phyloP scores from a whole-genome alignment of 805 yeast species.

The Cyberlindnera veronae region DNA sequence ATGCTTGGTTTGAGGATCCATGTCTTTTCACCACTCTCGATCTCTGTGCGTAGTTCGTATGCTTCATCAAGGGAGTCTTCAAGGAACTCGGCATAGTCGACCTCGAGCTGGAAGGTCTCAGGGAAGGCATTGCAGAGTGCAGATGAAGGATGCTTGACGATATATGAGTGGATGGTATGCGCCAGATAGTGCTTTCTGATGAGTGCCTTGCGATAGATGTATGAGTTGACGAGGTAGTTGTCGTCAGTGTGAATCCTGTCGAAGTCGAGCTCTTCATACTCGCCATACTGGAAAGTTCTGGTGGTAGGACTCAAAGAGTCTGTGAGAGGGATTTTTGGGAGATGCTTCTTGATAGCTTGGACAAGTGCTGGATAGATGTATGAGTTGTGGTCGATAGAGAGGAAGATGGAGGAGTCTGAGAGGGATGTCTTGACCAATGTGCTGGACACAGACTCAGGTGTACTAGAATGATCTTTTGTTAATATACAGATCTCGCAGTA shows the following conservation, averaged over 20 bases:
- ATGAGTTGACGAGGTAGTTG: slow-evolving; percentile 67
- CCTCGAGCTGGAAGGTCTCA: slow-evolving; percentile 72
- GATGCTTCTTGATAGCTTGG: slow-evolving; percentile 28
- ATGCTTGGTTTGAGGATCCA: slow-evolving; percentile 96
- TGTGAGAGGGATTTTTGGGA: slow-evolving; percentile 33
- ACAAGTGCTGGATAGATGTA: slow-evolving; percentile 41
- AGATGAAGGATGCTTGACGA: slow-evolving; percentile 71
- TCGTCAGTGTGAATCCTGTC: slow-evolving; percentile 51
- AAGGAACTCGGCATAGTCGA: slow-evolving; percentile 93
- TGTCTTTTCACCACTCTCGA: slow-evolving; percentile 55
- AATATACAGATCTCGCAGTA: no score
- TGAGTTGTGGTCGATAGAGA: slow-evolving; percentile 34
- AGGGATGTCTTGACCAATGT: neutral
- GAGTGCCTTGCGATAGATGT: slow-evolving; percentile 83
- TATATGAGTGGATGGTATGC: slow-evolving; percentile 73
- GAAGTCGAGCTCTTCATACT: slow-evolving; percentile 83
- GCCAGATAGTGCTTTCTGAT: slow-evolving; percentile 88
- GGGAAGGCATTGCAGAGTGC: slow-evolving; percentile 62
- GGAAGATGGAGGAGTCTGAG: neutral
- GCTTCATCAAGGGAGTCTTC: slow-evolving; percentile 93
- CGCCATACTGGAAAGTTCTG: slow-evolving; percentile 74
- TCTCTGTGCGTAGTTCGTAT: slow-evolving; percentile 79
- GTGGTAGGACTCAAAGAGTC: slow-evolving; percentile 1
- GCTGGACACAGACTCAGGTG: neutral
- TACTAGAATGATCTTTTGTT: neutral